These are phyloP conservation scores for Phyllostachys edulis DNA, from an alignment of 176 grass and related monocot genomes.

Conservation along the genomic window DNA sequence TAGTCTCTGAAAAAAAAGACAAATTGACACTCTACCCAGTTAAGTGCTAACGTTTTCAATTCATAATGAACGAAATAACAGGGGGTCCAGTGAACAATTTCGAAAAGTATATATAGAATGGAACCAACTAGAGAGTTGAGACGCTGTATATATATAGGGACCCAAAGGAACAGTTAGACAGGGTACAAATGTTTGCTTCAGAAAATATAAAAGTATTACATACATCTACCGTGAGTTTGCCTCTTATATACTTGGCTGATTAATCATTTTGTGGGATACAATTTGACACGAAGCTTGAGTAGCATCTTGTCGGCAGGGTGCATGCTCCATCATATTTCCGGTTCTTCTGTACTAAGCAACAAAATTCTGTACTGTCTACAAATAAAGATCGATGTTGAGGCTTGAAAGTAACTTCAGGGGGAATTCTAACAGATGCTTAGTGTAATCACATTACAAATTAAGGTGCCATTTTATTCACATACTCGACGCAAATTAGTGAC, in stretches of 20 bases:
- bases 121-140: neutral
- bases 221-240: neutral
- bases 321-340: neutral
- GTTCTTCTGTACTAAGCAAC: neutral
- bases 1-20: no score
- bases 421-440: neutral
- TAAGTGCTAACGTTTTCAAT: neutral
- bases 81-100: neutral
- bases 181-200: neutral
- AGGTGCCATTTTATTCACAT: neutral
- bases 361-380: neutral
- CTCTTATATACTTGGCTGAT: neutral
- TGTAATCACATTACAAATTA: neutral
- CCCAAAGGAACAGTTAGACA: neutral
- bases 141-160: no score
- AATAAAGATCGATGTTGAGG: neutral
- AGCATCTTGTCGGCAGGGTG: neutral
- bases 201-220: neutral
- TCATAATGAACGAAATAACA: neutral
- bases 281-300: neutral
- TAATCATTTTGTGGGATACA: neutral
- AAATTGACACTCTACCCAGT: no score
- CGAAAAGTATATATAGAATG: neutral
- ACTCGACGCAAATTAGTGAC: neutral
- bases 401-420: neutral